Conservation (phyloP, 306 rosid species). For the Cicer cuneatum region DNA sequence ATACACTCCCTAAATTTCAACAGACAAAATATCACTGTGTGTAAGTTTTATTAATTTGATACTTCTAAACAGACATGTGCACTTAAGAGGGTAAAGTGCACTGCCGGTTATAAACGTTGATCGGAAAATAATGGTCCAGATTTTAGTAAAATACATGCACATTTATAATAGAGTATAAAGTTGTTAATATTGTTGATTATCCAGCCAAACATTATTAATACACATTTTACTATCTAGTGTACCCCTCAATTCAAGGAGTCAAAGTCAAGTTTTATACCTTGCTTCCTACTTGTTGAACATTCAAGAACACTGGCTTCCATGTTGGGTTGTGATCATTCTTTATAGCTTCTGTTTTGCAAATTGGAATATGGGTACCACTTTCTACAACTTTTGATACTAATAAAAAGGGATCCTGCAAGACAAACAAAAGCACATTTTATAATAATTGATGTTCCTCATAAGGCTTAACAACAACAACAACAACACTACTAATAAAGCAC, state of each 20-base stretch:
- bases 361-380: constrained; percentile 71
- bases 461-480: constrained; percentile 43
- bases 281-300: constrained; percentile 95
- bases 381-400: constrained; percentile 78
- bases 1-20: constrained; percentile 5
- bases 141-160: constrained; percentile 8
- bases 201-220: not conserved
- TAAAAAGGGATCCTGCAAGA: constrained; percentile 88
- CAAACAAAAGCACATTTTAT: constrained; percentile 40
- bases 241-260: constrained; percentile 1
- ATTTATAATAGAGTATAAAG: not conserved
- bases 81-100: not conserved
- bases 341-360: constrained; percentile 93
- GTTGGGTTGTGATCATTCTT: constrained; percentile 85
- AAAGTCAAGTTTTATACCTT: constrained; percentile 62
- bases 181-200: not conserved
- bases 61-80: not conserved
- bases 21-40: constrained; percentile 28
- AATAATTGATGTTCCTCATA: constrained; percentile 26
- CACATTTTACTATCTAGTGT: not conserved
- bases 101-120: not conserved
- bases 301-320: constrained; percentile 88
- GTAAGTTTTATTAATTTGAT: constrained; percentile 6
- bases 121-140: not conserved
- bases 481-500: constrained; percentile 44